Evolutionary conservation across 306 rosid species (phyloP), one percentile per base, ranked within the genome.

Genomic region (Sesbania bispinosa): DNA sequence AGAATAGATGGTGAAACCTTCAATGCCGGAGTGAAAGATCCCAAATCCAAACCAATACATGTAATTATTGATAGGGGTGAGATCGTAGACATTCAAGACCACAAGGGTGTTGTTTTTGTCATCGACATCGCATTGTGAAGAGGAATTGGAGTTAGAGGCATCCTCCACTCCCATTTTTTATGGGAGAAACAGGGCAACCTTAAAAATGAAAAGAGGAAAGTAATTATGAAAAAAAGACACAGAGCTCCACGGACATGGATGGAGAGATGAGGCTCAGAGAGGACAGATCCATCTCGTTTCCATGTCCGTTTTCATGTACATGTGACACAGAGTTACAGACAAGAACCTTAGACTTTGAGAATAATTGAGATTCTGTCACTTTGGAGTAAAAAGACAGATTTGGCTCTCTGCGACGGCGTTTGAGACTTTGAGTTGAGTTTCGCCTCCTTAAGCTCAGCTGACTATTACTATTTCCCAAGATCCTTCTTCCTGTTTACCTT

Each of bases 21-120:
- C 86, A 81, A 95, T 82, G 47, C 99, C 99, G 7, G 99, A 91
- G 82, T 95, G 99, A 42, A 89, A 95, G 76, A 92, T 82, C 79
- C 99, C 99, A 35, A 89, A 58, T 43, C 99, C 99, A 71, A 95
- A 79, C 96, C 96, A 95, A 80, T 68, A 79, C 50, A 77, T 50
- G 81, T 91, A 95, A 78, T 83, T 84, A 73, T 95, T 95, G 70
- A 90, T 48, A 32, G 96, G 90, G 42, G 99, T 92, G 71, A 95
- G 99, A 81, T 95, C 99, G 80, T 95, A 95, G 33, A 95, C 88
- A 77, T 95, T 89, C 85, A 95, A 84, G 14, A 88, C 68, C 55
- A 91, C 93, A 63, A 30, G 77, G 47, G 83, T 36, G 50, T 38
- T 69, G 21, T 5, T 35, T 5, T 64, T 60, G 14, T 23, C 42